Evolutionary conservation across 768 basidiomycete genomes (phyloP), one percentile per base, ranked within the genome.

Genomic region (Fomitopsis pulvina): DNA sequence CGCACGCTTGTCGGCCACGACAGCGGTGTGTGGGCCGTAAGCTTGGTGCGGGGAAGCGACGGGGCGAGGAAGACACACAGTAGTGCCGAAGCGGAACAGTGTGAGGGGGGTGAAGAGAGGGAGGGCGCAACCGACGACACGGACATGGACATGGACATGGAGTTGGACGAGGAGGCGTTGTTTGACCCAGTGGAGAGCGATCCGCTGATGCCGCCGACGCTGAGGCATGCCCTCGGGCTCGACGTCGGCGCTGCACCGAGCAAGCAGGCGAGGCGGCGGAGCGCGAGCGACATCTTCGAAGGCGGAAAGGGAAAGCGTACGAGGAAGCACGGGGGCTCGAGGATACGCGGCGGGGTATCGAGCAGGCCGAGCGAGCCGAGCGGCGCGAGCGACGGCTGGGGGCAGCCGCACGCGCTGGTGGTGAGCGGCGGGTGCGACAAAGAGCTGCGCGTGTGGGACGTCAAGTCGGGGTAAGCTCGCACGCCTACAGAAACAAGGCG

Each of bases 391-490:
- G 80, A 80, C 46, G 95, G 95, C 1, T 97, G 92, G 90, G 93
- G 94, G 0, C 89, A 94, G 62, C 80, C 82, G 1, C 80, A 81
- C 43, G 72, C 90, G 6, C 70, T 96, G 4, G 81, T 95, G 18
- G 86, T 98, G 21, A 92, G 87, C 52, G 94, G 90, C 1, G 94
- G 93, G 4, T 96, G 95, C 59, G 95, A 99, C 62, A 86, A 93
- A 57, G 78, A 80, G 40, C 69, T 99, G n/a, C 74, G 86, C 29
- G 90, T 99, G 0, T 97, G 94, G 94, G 92, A 96, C 61, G 79
- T 87, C 6, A 74, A 79, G 45, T 81, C 87, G 16, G 93, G 93
- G 86, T 94, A 60, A 42, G 81, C 63, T 27, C 18, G 20, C 28
- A 16, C 34, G 26, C 34, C 14, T 43, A 14, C 20, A 11, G 10